Evolutionary conservation across 768 basidiomycete species (phyloP).

Genomic region (Inosperma sp.): DNA sequence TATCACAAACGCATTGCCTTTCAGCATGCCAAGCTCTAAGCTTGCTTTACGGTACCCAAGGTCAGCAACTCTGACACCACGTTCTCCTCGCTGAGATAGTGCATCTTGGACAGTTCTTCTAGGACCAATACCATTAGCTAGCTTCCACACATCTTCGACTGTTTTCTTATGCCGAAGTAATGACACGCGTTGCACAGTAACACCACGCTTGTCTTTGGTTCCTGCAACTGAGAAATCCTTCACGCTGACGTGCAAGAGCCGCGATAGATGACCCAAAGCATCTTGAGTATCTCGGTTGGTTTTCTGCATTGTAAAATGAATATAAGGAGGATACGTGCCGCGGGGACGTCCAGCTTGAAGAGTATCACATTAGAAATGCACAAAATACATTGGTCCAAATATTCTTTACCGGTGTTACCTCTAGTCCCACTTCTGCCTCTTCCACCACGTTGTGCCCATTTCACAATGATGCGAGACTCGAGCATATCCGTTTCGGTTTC

Average conservation of each 20-base stretch:
- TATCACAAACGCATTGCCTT: conserved; percentile 93
- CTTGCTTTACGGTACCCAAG: conserved; percentile 77
- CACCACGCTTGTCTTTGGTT: conserved; percentile 97
- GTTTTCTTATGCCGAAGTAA: conserved; percentile 72
- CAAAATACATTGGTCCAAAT: background rate
- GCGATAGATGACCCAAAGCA: conserved; percentile 74
- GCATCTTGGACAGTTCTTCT: conserved; percentile 55
- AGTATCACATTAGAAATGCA: background rate
- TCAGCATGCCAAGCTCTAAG: conserved; percentile 91
- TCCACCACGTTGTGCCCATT: conserved; percentile 59
- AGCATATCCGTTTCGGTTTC: conserved; percentile 74
- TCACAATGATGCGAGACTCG: conserved; percentile 62
- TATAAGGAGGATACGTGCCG: conserved; percentile 76
- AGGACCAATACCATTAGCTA: conserved; percentile 62
- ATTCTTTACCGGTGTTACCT: conserved; percentile 28
- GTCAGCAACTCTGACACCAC: conserved; percentile 85
- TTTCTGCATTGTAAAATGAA: conserved; percentile 96
- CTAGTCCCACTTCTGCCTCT: conserved; percentile 45
- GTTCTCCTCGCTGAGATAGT: conserved; percentile 72
- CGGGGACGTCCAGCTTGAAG: conserved; percentile 41
- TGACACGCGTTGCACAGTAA: conserved; percentile 90
- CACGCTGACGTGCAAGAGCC: conserved; percentile 66
- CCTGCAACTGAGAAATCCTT: conserved; percentile 90
- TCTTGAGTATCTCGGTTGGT: conserved; percentile 98
- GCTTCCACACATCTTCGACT: conserved; percentile 80